phyloP scores from a whole-genome alignment of 805 yeast genomes.

The Zygoascus flipseniorum region DNA sequence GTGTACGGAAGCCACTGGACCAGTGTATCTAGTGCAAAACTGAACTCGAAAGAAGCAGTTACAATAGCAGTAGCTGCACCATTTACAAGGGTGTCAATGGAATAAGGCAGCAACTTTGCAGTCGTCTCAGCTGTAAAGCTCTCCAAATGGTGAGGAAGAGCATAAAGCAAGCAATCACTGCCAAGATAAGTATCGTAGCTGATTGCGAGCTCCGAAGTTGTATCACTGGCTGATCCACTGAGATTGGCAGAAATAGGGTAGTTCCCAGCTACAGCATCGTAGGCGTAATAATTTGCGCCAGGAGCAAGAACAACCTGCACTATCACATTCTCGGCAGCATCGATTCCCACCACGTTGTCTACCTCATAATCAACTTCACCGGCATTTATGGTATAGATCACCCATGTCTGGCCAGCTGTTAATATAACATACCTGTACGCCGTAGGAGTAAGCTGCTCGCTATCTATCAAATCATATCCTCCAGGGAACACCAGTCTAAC shows the following conservation, averaged over 20 bases:
- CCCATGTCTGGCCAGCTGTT: conserved; percentile 53
- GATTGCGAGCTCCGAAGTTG: background rate
- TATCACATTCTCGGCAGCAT: background rate
- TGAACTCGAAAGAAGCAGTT: conserved; percentile 25
- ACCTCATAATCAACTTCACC: conserved; percentile 10
- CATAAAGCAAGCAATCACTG: conserved; percentile 39
- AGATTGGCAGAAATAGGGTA: background rate
- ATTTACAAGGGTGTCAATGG: conserved; percentile 35
- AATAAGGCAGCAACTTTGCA: conserved; percentile 11
- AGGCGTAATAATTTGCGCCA: conserved; percentile 29
- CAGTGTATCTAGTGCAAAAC: conserved; percentile 36
- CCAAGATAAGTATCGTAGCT: too few relatives aligned
- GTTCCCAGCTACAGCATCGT: background rate
- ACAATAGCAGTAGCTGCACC: conserved; percentile 33
- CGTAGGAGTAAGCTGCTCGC: too few relatives aligned
- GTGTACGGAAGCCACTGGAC: conserved; percentile 49
- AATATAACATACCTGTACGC: conserved; percentile 48
- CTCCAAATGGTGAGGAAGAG: conserved; percentile 58
- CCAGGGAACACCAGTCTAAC: conserved; percentile 43
- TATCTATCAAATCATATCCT: conserved; percentile 46
- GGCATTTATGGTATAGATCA: conserved; percentile 46
- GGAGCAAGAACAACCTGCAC: conserved; percentile 48
- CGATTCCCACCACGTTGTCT: background rate
- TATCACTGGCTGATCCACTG: background rate
- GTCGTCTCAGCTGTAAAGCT: conserved; percentile 31